Base-by-base conservation (phyloP, 768 basidiomycete genomes). In the Exidia glandulosa region DNA sequence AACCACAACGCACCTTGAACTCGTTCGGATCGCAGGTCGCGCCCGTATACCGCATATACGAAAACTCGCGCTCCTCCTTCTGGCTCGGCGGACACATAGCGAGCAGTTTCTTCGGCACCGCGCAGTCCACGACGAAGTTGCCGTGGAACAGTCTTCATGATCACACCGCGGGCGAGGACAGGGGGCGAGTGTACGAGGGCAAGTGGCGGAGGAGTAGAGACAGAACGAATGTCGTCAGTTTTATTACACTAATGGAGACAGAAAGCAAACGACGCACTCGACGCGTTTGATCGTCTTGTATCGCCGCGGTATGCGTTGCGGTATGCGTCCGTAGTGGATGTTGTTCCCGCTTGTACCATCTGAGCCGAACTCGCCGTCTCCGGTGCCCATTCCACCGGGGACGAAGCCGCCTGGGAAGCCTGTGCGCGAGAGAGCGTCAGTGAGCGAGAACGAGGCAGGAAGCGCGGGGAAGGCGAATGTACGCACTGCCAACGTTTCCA, bases 11-110 rank as follows among this genome's bases (percentile, higher is more conserved):
- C 41, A 45, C 41, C 41, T 85, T 80, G 71, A 97, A 98, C 68
- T 91, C 85, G 72, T 97, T 93, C 6, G 95, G 95, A 71, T 97
- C 94, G 73, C 90, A 94, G 0, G 95, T 98, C 16, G 91, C 93
- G 0, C 94, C 95, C 9, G 86, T 87, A 73, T 98, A 98, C 3
- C 95, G 85, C 93, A 97, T 94, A 72, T 92, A 87, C 0, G 90
- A 92, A 70, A 91, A 94, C 72, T 96, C 94, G 63, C 92, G 84
- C 61, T 92, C 92, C 54, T 81, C 86, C 57, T 83, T 27, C 81
- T 62, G 81, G 73, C n/a, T n/a, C n/a, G n/a, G n/a, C 5, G 84
- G 76, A 65, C 89, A 93, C 79, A 90, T 84, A 61, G 90, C 84
- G 30, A 98, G 80, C 45, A 98, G 77, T 66, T 93, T 95, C n/a